These are phyloP conservation scores for Pseudopyricularia cyperi DNA, from an alignment of 2,329 filamentous ascomycete species.

Conservation along the genomic window DNA sequence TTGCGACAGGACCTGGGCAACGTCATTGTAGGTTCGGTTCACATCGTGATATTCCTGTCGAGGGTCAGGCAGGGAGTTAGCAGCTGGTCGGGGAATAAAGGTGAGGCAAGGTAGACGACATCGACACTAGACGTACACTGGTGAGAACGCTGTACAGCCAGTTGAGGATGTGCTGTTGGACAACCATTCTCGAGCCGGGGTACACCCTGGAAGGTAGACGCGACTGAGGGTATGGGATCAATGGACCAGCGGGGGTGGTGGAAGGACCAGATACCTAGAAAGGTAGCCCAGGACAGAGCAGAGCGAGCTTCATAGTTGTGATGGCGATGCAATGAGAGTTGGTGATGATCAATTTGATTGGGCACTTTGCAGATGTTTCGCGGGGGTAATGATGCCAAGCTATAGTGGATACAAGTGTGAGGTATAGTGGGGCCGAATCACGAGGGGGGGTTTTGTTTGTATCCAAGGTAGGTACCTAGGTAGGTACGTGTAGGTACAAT, in stretches of 20 bases:
- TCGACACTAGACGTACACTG: conserved; percentile 37
- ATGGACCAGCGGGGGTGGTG: too few species aligned
- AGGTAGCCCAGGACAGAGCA: background rate
- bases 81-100: background rate
- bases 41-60: conserved; percentile 82
- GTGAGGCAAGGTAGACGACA: background rate
- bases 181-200: conserved; percentile 38
- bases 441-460: too few species aligned
- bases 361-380: too few species aligned
- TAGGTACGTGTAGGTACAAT: too few species aligned
- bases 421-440: too few species aligned
- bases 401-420: too few species aligned
- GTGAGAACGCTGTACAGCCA: conserved; percentile 91
- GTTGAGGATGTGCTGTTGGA: conserved; percentile 81
- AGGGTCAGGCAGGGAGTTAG: background rate
- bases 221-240: background rate
- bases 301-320: too few species aligned
- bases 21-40: conserved; percentile 84
- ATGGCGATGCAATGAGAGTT: too few species aligned
- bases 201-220: background rate
- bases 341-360: too few species aligned
- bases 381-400: too few species aligned
- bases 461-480: too few species aligned
- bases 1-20: conserved; percentile 67
- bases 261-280: too few species aligned